Evolutionary conservation across 2,329 filamentous ascomycete genomes (phyloP).

Genomic region (Cordyceps cateniannulata): DNA sequence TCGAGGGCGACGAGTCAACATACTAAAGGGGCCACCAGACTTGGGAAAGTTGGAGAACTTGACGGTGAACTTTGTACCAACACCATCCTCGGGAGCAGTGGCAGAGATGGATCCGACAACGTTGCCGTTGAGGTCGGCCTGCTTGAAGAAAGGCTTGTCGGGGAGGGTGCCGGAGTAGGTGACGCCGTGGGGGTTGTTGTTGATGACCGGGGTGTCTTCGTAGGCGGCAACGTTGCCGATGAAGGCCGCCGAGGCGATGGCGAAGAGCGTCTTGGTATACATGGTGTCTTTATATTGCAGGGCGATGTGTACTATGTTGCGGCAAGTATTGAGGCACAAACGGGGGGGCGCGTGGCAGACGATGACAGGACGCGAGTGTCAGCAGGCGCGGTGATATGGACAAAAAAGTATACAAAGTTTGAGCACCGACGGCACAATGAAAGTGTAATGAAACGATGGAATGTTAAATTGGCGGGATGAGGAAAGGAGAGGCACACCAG

Average conservation of each 20-base stretch:
- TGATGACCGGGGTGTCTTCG: constrained; percentile 43
- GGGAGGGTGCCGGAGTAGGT: constrained; percentile 53
- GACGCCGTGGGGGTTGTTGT: constrained; percentile 48
- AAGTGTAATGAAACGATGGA: not conserved
- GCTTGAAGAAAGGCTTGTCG: constrained; percentile 42
- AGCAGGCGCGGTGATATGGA: not conserved
- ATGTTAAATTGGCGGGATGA: not conserved
- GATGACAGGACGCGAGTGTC: not conserved
- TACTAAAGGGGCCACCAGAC: constrained; percentile 54
- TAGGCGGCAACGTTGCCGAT: constrained; percentile 21
- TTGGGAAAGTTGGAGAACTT: constrained; percentile 53
- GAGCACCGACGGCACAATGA: not conserved
- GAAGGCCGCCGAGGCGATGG: constrained; percentile 23
- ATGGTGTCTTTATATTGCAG: constrained; percentile 7
- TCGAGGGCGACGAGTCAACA: constrained; percentile 21
- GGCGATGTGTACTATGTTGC: not conserved
- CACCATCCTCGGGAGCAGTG: constrained; percentile 38
- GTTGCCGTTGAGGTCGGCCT: constrained; percentile 41
- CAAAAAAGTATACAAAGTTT: not conserved
- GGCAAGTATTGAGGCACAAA: not conserved
- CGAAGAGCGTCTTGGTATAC: constrained; percentile 19
- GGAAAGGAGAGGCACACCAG: not conserved
- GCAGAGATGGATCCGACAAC: constrained; percentile 48
- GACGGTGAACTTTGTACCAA: constrained; percentile 50
- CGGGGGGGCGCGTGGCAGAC: not conserved